These are phyloP conservation scores for Fraxinus americana DNA, from an alignment of 257 asterid species.

Conservation along the genomic window DNA sequence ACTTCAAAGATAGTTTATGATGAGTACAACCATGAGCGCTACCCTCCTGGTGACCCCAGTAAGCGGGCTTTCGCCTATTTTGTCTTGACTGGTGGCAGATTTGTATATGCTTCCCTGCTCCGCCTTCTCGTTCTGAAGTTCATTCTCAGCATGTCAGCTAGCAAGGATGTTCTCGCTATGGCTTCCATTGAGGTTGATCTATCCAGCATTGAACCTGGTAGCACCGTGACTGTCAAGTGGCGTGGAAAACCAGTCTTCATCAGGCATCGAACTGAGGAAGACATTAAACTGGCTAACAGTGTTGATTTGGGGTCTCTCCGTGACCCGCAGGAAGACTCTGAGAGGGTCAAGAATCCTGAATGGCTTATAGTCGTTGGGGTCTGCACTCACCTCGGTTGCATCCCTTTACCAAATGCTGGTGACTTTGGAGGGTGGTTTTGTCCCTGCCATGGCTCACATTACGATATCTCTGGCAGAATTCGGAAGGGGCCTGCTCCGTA, in stretches of 20 bases:
- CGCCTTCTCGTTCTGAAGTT: conserved; percentile 64
- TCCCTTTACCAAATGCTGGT: conserved; percentile 78
- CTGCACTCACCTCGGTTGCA: conserved; percentile 74
- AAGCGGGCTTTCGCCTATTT: conserved; percentile 75
- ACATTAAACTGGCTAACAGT: conserved; percentile 57
- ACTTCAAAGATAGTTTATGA: conserved; percentile 58
- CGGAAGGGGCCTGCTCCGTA: conserved; percentile 78
- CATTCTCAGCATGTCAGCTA: conserved; percentile 73
- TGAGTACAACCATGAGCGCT: conserved; percentile 61
- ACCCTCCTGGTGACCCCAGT: conserved; percentile 70
- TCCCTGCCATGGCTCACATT: conserved; percentile 76
- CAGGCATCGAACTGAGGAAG: conserved; percentile 59
- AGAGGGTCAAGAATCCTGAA: conserved; percentile 63
- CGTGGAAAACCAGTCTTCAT: conserved; percentile 80
- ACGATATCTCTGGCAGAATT: conserved; percentile 72
- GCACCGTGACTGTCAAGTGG: conserved; percentile 72
- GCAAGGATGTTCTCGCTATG: conserved; percentile 68
- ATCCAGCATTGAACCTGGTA: conserved; percentile 63
- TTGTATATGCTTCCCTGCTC: conserved; percentile 60
- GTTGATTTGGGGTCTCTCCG: conserved; percentile 59
- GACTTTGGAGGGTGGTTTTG: conserved; percentile 85
- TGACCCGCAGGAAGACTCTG: conserved; percentile 70
- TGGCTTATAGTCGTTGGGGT: conserved; percentile 72
- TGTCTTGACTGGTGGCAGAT: conserved; percentile 70
- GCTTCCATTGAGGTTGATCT: conserved; percentile 74